Conservation (phyloP, 768 basidiomycete genomes). For the Calvatia gigantea region DNA sequence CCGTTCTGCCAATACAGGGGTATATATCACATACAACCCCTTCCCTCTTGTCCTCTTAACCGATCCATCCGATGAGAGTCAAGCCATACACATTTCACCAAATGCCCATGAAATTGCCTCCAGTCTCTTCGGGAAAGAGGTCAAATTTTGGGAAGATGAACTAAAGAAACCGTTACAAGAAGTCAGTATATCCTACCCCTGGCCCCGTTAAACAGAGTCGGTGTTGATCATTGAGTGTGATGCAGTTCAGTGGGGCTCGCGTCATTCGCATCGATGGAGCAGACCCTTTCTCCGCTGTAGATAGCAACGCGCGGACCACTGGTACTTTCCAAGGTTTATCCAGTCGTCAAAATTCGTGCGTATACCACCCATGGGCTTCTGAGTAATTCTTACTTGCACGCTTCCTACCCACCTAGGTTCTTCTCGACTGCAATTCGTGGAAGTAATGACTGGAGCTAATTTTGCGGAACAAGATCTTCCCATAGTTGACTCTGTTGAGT, state of each 20-base stretch:
- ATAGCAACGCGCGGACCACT: slow-evolving; percentile 49
- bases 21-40: slow-evolving; percentile 46
- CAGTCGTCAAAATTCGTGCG: slow-evolving; percentile 46
- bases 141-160: slow-evolving; percentile 52
- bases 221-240: too few relatives aligned
- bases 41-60: slow-evolving; percentile 46
- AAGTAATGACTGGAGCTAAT: slow-evolving; percentile 39
- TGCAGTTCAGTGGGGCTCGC: slow-evolving; percentile 48
- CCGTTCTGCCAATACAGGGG: slow-evolving; percentile 24
- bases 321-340: slow-evolving; percentile 52
- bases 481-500: slow-evolving; percentile 41
- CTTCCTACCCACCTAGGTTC: too few relatives aligned
- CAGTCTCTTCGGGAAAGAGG: slow-evolving; percentile 47
- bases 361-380: too few relatives aligned
- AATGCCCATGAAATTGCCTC: slow-evolving; percentile 50
- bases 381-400: too few relatives aligned
- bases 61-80: slow-evolving; percentile 33
- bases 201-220: too few relatives aligned
- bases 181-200: too few relatives aligned
- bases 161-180: slow-evolving; percentile 42
- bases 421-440: slow-evolving; percentile 43
- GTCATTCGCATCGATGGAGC: slow-evolving; percentile 52
- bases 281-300: slow-evolving; percentile 48
- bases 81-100: slow-evolving; percentile 50
- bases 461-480: slow-evolving; percentile 56